Conservation (phyloP, 2,329 filamentous ascomycete genomes). For the Pseudogymnoascus sp. region DNA sequence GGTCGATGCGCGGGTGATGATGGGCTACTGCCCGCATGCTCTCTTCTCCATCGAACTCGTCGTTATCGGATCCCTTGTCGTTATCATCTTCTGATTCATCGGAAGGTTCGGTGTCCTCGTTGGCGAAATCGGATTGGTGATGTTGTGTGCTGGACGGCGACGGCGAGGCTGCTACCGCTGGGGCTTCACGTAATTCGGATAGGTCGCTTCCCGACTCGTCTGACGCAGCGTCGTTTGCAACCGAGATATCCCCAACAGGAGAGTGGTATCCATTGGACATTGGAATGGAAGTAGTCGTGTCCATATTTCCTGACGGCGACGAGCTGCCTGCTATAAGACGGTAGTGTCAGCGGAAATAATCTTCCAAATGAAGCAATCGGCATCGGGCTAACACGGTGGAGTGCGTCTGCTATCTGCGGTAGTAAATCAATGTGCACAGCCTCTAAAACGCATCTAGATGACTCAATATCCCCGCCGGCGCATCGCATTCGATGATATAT, state of each 20-base stretch:
- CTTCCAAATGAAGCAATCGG: background rate
- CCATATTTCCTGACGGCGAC: slow-evolving; percentile 54
- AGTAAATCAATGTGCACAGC: background rate
- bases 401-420: slow-evolving; percentile 2
- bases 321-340: slow-evolving; percentile 51
- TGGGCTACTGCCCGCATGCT: slow-evolving; percentile 43
- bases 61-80: slow-evolving; percentile 55
- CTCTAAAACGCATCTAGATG: background rate
- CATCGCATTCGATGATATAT: slow-evolving; percentile 8
- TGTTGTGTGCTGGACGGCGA: slow-evolving; percentile 37
- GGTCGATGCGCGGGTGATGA: slow-evolving; percentile 36
- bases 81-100: slow-evolving; percentile 26
- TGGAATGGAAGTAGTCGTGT: slow-evolving; percentile 53
- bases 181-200: slow-evolving; percentile 59
- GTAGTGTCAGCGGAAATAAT: slow-evolving; percentile 31
- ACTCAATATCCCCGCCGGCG: slow-evolving; percentile 6
- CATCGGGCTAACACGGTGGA: slow-evolving; percentile 1
- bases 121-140: slow-evolving; percentile 26
- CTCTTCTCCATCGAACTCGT: slow-evolving; percentile 67
- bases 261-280: slow-evolving; percentile 59
- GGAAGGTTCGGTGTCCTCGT: slow-evolving; percentile 23
- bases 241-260: slow-evolving; percentile 39
- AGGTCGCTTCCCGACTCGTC: slow-evolving; percentile 65
- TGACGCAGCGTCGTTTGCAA: slow-evolving; percentile 33
- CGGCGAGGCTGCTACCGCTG: slow-evolving; percentile 41